Base-by-base conservation (phyloP, 768 basidiomycete species). In the Leucocoprinus leucothites region DNA sequence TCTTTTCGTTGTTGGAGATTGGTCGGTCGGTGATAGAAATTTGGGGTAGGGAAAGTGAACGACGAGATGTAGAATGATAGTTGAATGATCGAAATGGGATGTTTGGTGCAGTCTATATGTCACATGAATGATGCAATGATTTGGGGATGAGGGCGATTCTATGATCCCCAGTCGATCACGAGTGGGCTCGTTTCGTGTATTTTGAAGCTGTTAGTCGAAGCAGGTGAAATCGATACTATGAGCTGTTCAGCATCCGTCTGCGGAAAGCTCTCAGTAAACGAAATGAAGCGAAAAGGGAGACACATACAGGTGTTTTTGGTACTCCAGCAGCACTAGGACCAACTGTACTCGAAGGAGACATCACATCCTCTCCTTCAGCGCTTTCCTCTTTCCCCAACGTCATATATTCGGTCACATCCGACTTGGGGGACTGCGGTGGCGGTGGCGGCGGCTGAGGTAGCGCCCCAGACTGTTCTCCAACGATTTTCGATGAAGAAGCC, bases 141-240 rank as follows among this genome's bases (percentile, higher is more conserved):
- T 7, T 5, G n/a, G 41, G 21, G n/a, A n/a, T 42, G n/a, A n/a
- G n/a, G n/a, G 31, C 13, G 31, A 6, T 5, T 34, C 46, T 48
- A 55, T 28, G 46, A 14, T 24, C 50, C 58, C 60, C 60, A 59
- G 24, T 48, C 50, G 9, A 60, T 52, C 53, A 63, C 61, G 24
- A 70, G 48, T 22, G 68, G 65, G 3, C 60, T 61, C 24, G 62
- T 56, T 42, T 65, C 61, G 16, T 60, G 54, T n/a, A 67, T 53
- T 45, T 48, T 59, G 22, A 67, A 64, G n/a, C 52, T 58, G 18
- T 26, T 24, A 6, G 41, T 49, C 11, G 52, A 57, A 7, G 53
- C 51, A 9, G 60, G 54, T 9, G 56, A 41, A 24, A 45, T 44
- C 14, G 46, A 40, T 28, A 31, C 13, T 19, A 50, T 9, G n/a